Conservation (phyloP, 140 eudicot genomes). For the Stevia rebaudiana region DNA sequence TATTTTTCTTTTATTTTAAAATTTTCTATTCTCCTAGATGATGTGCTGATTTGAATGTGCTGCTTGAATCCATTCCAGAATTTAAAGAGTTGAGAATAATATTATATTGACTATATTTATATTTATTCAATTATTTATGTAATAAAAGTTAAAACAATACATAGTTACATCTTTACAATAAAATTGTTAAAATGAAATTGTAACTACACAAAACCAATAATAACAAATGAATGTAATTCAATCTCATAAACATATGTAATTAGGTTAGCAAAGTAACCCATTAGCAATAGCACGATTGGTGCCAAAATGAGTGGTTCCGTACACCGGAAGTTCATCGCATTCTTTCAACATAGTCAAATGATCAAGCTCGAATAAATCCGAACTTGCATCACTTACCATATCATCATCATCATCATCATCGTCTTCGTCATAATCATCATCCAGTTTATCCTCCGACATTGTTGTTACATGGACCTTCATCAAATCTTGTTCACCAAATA, state of each 20-base stretch:
- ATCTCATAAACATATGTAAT: neutral
- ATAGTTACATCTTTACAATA: neutral
- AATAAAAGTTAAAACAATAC: neutral
- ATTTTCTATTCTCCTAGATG: neutral
- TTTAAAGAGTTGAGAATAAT: neutral
- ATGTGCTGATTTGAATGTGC: neutral
- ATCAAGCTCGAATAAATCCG: slow-evolving; percentile 74
- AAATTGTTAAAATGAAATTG: neutral
- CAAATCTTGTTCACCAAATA: slow-evolving; percentile 18
- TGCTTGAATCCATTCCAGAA: neutral
- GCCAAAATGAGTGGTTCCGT: slow-evolving; percentile 52
- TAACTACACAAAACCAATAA: neutral
- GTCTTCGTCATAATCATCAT: slow-evolving; percentile 12
- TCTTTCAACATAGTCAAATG: slow-evolving; percentile 34
- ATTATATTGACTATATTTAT: neutral
- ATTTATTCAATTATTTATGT: neutral
- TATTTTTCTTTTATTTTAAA: too few species aligned
- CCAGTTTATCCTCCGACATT: slow-evolving; percentile 3
- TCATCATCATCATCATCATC: slow-evolving; percentile 39
- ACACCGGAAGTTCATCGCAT: slow-evolving; percentile 61
- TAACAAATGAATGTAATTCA: slow-evolving; percentile 10
- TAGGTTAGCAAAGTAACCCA: slow-evolving; percentile 32
- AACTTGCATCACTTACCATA: slow-evolving; percentile 46
- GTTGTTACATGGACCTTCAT: slow-evolving; percentile 13
- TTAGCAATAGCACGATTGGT: slow-evolving; percentile 48